Percentiles rank a stretch among this genome's conserved stretches.
Evolutionary conservation across 805 yeast genomes (phyloP).

Genomic region (Teunomyces atbi): DNA sequence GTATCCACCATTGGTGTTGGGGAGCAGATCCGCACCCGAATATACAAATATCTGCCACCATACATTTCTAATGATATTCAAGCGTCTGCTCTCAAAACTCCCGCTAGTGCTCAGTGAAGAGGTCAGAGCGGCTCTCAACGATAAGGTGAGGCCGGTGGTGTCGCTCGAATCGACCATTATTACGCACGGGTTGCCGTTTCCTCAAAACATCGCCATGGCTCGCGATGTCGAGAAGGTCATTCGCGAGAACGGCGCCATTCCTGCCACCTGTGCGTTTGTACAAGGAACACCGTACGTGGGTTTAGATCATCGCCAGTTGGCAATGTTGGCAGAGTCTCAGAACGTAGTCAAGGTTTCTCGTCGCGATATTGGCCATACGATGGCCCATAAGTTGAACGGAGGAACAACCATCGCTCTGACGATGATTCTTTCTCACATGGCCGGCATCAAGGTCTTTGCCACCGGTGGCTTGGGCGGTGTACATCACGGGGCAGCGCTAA

Average conservation of each 20-base stretch:
- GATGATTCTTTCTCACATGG: constrained; percentile 72
- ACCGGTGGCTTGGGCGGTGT: constrained; percentile 96
- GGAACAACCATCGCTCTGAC: constrained; percentile 92
- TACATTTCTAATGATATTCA: neutral
- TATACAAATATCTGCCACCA: neutral
- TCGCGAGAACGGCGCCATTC: constrained; percentile 63
- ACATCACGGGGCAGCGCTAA: constrained; percentile 69
- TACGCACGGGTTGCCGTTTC: constrained; percentile 87
- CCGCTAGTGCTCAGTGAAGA: constrained; percentile 44
- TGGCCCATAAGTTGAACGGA: constrained; percentile 65
- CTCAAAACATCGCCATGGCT: constrained; percentile 75
- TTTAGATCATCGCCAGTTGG: constrained; percentile 46
- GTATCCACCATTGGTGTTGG: neutral
- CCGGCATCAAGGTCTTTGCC: constrained; percentile 82
- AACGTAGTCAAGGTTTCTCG: constrained; percentile 62
- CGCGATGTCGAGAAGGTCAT: constrained; percentile 58
- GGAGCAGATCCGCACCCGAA: neutral
- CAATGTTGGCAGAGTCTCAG: constrained; percentile 43
- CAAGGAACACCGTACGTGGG: constrained; percentile 75
- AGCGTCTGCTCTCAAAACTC: constrained; percentile 2
- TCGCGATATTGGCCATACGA: constrained; percentile 71
- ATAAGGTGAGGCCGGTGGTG: constrained; percentile 60
- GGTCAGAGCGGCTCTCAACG: constrained; percentile 57
- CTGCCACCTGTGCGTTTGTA: constrained; percentile 83
- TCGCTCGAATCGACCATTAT: constrained; percentile 85